phyloP scores from a whole-genome alignment of 2,329 filamentous ascomycete species.

The Aspergillus niger region DNA sequence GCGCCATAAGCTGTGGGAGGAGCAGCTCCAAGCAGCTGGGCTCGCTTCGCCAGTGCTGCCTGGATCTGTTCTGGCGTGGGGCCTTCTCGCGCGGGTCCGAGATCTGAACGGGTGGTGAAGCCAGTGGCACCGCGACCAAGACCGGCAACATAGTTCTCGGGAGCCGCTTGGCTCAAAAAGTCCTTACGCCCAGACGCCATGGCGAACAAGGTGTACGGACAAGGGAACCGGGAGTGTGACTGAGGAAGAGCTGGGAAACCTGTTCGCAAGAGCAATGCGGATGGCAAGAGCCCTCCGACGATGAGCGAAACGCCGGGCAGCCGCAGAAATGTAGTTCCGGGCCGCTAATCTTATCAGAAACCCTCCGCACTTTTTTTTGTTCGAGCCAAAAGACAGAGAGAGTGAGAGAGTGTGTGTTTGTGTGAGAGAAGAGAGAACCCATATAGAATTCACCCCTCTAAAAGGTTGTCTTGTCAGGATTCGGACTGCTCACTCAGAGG shows the following conservation, averaged over 20 bases:
- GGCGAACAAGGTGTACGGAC: constrained; percentile 20
- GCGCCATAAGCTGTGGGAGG: constrained; percentile 73
- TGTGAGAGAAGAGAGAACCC: too few relatives aligned
- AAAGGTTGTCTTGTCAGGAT: background rate
- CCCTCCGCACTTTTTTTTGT: constrained; percentile 23
- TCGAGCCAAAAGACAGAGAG: background rate
- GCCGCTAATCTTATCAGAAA: constrained; percentile 24
- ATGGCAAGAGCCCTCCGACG: background rate
- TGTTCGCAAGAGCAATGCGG: background rate
- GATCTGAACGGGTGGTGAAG: constrained; percentile 95
- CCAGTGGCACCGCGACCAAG: constrained; percentile 96
- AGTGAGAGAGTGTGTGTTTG: too few relatives aligned
- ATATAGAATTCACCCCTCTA: background rate
- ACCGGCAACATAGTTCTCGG: constrained; percentile 90
- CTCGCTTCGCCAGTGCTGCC: constrained; percentile 91
- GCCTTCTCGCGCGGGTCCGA: constrained; percentile 91
- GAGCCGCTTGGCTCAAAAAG: constrained; percentile 83
- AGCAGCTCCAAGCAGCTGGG: constrained; percentile 75
- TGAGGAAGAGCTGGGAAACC: background rate
- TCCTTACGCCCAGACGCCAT: constrained; percentile 71
- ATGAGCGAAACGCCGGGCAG: constrained; percentile 7
- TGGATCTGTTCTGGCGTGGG: constrained; percentile 98
- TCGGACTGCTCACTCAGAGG: background rate
- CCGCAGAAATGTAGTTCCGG: constrained; percentile 22
- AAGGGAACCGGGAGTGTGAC: background rate